phyloP scores from a whole-genome alignment of 2,329 filamentous ascomycete genomes.

The Drechslerella coelobrocha region DNA sequence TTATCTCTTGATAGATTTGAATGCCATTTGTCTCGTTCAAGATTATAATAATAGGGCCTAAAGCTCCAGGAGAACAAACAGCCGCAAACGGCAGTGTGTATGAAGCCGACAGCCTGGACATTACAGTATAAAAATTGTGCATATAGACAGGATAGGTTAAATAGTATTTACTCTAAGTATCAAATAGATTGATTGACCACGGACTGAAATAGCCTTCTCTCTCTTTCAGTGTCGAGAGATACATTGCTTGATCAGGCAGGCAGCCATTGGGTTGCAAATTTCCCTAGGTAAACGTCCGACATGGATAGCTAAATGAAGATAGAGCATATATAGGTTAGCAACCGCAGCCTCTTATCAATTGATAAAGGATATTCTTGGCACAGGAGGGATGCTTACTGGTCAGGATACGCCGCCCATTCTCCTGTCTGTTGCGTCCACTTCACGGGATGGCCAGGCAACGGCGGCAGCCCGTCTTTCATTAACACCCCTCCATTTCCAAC shows the following conservation, averaged over 20 bases:
- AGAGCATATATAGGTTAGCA: constrained; percentile 18
- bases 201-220: background rate
- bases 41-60: no score
- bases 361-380: constrained; percentile 22
- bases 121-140: no score
- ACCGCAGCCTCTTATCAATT: constrained; percentile 56
- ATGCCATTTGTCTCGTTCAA: no score
- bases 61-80: no score
- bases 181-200: no score
- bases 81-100: no score
- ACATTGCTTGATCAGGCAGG: background rate
- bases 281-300: constrained; percentile 59
- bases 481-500: constrained; percentile 65
- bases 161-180: no score
- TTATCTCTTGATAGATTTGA: background rate
- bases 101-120: no score
- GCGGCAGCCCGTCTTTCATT: constrained; percentile 80
- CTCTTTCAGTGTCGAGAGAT: background rate
- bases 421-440: constrained; percentile 64
- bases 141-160: constrained; percentile 3
- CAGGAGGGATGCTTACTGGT: constrained; percentile 65
- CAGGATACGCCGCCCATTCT: constrained; percentile 73
- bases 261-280: background rate
- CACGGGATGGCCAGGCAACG: constrained; percentile 73
- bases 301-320: constrained; percentile 65